These are phyloP conservation scores for Patellaria atrata DNA, from an alignment of 495 filamentous ascomycete genomes.

Conservation along the genomic window DNA sequence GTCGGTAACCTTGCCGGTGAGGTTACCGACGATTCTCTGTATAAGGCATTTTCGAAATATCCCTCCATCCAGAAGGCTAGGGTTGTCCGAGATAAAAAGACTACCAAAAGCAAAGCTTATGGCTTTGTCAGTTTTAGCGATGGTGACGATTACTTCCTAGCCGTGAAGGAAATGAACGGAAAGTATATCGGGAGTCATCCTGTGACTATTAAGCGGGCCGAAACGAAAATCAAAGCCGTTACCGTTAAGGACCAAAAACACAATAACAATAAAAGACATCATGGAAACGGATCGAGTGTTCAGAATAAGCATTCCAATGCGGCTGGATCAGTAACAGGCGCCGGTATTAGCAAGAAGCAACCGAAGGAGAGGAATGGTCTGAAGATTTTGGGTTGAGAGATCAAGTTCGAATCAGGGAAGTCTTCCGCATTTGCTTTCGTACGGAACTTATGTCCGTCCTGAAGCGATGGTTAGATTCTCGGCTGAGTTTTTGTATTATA, in stretches of 20 bases:
- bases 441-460: too few species aligned
- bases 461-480: too few species aligned
- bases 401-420: too few species aligned
- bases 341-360: slow-evolving; percentile 61
- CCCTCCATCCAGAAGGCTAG: slow-evolving; percentile 79
- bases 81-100: slow-evolving; percentile 90
- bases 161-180: slow-evolving; percentile 93
- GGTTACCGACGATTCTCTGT: slow-evolving; percentile 86
- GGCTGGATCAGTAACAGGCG: too few species aligned
- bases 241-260: slow-evolving; percentile 30
- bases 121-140: slow-evolving; percentile 94
- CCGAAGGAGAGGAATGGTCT: slow-evolving; percentile 68
- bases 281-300: slow-evolving; percentile 4
- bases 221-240: slow-evolving; percentile 71
- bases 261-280: slow-evolving; percentile 28
- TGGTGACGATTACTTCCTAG: slow-evolving; percentile 87
- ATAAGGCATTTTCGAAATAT: slow-evolving; percentile 87
- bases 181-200: slow-evolving; percentile 99
- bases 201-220: slow-evolving; percentile 69
- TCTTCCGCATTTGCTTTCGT: too few species aligned
- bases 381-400: slow-evolving; percentile 54
- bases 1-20: slow-evolving; percentile 97
- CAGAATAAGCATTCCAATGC: neutral
- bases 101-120: slow-evolving; percentile 87
- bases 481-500: too few species aligned